Percentiles rank a stretch among this genome's conserved stretches.
phyloP scores from a whole-genome alignment of 2,329 filamentous ascomycete genomes.

The Aspergillus quadricinctus region DNA sequence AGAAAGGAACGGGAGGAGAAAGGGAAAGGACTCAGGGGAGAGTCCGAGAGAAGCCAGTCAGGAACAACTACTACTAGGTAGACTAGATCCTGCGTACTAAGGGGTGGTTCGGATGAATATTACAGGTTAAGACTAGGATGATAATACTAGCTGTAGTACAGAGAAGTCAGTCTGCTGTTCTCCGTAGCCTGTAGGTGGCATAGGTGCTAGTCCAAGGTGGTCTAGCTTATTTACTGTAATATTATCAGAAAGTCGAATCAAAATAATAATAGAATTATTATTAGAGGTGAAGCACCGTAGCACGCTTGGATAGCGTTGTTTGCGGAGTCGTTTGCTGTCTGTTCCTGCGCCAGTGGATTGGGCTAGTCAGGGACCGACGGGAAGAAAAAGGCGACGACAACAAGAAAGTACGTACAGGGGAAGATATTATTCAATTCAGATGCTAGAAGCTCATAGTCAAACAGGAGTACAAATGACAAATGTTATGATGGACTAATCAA shows the following conservation, averaged over 20 bases:
- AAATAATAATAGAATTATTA: background rate
- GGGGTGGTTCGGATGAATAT: slow-evolving; percentile 11
- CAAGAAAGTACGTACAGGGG: too few species aligned
- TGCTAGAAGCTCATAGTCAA: too few species aligned
- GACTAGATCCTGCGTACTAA: slow-evolving; percentile 5
- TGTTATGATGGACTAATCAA: background rate
- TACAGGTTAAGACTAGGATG: slow-evolving; percentile 2
- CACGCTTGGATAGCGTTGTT: background rate
- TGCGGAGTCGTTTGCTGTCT: slow-evolving; percentile 14
- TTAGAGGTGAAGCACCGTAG: background rate
- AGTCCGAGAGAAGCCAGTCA: slow-evolving; percentile 5
- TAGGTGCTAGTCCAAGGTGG: slow-evolving; percentile 9
- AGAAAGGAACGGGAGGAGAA: slow-evolving; percentile 6
- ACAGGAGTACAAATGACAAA: background rate
- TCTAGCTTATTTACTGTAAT: background rate
- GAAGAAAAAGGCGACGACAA: too few species aligned
- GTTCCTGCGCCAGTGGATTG: slow-evolving; percentile 14
- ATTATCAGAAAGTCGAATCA: background rate
- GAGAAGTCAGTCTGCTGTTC: slow-evolving; percentile 1
- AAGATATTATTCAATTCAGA: background rate
- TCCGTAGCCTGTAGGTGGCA: too few species aligned
- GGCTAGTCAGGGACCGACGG: slow-evolving; percentile 12
- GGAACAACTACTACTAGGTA: too few species aligned
- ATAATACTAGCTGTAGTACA: background rate
- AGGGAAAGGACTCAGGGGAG: slow-evolving; percentile 7